These are phyloP conservation scores for Pseudogymnoascus sp. DNA, from an alignment of 2,329 filamentous ascomycete genomes.

Conservation along the genomic window DNA sequence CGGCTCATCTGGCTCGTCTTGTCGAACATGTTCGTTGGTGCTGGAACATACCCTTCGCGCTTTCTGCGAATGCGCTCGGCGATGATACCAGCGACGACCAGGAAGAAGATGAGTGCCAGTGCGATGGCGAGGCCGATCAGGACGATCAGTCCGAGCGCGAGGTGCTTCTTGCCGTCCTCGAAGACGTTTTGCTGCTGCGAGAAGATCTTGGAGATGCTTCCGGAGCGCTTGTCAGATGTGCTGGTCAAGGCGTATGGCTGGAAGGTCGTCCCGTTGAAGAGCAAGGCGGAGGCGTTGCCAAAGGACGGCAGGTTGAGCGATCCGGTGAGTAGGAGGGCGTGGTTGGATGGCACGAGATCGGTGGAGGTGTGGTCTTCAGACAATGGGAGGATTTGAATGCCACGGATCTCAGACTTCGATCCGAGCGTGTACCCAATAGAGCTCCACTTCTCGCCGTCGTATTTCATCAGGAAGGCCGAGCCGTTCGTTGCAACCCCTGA, in stretches of 20 bases:
- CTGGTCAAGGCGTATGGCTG: constrained; percentile 75
- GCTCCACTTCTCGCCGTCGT: constrained; percentile 65
- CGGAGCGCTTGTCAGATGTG: constrained; percentile 54
- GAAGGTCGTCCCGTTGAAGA: constrained; percentile 78
- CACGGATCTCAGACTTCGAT: constrained; percentile 60
- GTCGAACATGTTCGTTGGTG: constrained; percentile 60
- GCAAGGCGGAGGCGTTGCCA: constrained; percentile 74
- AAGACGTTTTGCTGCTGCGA: constrained; percentile 77
- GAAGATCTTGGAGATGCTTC: constrained; percentile 76
- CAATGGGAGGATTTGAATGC: constrained; percentile 73
- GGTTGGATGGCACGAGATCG: constrained; percentile 55
- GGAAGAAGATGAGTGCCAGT: constrained; percentile 66
- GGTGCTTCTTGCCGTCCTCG: constrained; percentile 42
- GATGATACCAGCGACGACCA: constrained; percentile 67
- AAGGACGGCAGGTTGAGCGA: constrained; percentile 67
- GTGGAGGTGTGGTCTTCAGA: constrained; percentile 59
- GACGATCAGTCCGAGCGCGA: constrained; percentile 70
- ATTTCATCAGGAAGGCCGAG: constrained; percentile 74
- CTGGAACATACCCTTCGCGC: constrained; percentile 73
- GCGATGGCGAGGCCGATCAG: constrained; percentile 75
- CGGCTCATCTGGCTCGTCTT: constrained; percentile 50
- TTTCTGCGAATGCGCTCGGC: constrained; percentile 70
- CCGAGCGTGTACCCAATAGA: constrained; percentile 58
- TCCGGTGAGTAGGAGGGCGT: constrained; percentile 79
- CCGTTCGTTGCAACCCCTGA: constrained; percentile 63